Base-by-base conservation (phyloP, 306 rosid genomes). In the Heteromeles arbutifolia region DNA sequence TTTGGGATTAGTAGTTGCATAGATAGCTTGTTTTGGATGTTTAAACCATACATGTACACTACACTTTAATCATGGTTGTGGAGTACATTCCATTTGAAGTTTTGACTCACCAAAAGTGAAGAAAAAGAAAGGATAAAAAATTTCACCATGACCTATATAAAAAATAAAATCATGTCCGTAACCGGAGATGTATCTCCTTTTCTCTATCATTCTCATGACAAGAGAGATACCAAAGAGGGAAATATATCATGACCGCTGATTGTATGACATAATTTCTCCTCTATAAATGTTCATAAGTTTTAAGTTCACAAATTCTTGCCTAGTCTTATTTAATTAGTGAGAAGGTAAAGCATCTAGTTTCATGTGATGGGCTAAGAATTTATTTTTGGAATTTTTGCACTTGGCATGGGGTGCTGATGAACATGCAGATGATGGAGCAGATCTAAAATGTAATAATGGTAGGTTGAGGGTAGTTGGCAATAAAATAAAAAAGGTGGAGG, bases 381-480 rank as follows among this genome's bases (percentile, higher is more conserved):
- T 8, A 9, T 18, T 65, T 34, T 65, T 65, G 25, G 50, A 65
- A 48, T 25, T 74, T 48, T 43, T 65, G 12, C 18, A 22, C 6
- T 41, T 65, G 61, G n/a, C 62, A 64, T 72, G 68, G 28, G 74
- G 11, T 56, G 21, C 3, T 34, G 54, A 63, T 54, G 65, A 66
- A 65, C 65, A 66, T 65, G 48, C 72, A 75, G 48, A 65, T 50
- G 58, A 18, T 59, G 41, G 43, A 59, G 22, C 56, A 59, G 77
- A 62, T 74, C 59, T 43, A 29, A 58, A 43, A 62, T 32, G 15
- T 61, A 74, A 74, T 74, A 62, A 62, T 44, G 69, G 77, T 74
- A 61, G 67, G 72, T 57, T 41, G 76, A 81, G 84, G 88, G 86
- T 82, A 82, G 87, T 90, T 89, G 78, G 81, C 79, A 72, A 76